A percentile compares a stretch with the other conserved stretches of the same genome.
Evolutionary conservation across 2,329 filamentous ascomycete species (phyloP).

Genomic region (Trichoderma koningii): DNA sequence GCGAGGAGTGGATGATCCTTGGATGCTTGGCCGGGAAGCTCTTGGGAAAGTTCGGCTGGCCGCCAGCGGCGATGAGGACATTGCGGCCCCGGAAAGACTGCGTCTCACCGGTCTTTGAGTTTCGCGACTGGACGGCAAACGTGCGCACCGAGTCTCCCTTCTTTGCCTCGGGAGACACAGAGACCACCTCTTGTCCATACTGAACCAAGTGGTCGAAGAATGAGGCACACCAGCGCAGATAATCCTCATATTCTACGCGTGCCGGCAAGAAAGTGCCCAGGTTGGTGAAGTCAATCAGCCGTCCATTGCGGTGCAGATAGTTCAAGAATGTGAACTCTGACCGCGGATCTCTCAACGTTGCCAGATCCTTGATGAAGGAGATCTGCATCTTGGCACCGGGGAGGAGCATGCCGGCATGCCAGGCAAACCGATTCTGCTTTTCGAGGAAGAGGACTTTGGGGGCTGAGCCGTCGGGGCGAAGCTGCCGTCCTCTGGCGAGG

Average conservation of each 20-base stretch:
- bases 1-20: constrained; percentile 82
- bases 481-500: constrained; percentile 53
- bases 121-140: constrained; percentile 69
- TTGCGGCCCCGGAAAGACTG: constrained; percentile 62
- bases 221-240: constrained; percentile 87
- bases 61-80: constrained; percentile 62
- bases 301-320: constrained; percentile 78
- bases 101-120: constrained; percentile 58
- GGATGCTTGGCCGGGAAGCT: constrained; percentile 69
- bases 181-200: constrained; percentile 77
- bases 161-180: constrained; percentile 61
- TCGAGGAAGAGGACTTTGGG: constrained; percentile 87
- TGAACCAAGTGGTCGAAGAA: constrained; percentile 73
- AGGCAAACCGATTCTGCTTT: constrained; percentile 79
- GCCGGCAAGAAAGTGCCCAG: constrained; percentile 84
- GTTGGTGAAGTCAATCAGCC: constrained; percentile 91
- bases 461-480: constrained; percentile 45
- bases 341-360: constrained; percentile 81
- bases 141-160: constrained; percentile 54
- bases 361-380: constrained; percentile 94
- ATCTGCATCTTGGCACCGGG: constrained; percentile 97
- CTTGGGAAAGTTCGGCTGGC: constrained; percentile 68
- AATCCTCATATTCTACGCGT: constrained; percentile 89
- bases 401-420: constrained; percentile 95
- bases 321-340: constrained; percentile 95